phyloP scores from a whole-genome alignment of 139 green algal genomes.

The Marvania coccoides region DNA sequence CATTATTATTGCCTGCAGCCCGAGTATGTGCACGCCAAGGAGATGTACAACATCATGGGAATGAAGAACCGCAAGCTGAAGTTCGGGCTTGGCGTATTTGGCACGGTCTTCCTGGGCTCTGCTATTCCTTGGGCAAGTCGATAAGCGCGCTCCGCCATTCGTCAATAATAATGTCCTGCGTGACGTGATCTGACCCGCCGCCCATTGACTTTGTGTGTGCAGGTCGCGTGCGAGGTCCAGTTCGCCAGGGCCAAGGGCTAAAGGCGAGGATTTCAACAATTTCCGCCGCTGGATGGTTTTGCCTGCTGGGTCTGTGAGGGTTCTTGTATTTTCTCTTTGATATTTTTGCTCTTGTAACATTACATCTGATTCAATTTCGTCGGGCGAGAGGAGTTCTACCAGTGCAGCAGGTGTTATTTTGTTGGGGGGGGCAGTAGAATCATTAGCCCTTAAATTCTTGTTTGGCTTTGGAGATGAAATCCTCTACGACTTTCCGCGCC shows the following conservation, averaged over 20 bases:
- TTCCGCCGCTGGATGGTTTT: not conserved
- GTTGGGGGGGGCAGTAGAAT: too few species aligned
- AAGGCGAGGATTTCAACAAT: not conserved
- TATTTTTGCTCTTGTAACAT: too few species aligned
- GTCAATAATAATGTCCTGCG: too few species aligned
- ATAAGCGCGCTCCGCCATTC: too few species aligned
- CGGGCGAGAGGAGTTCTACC: not conserved
- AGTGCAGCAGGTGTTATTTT: too few species aligned
- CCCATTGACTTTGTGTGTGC: not conserved
- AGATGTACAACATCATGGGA: slow-evolving; percentile 5
- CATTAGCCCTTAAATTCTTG: too few species aligned
- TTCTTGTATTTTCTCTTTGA: too few species aligned
- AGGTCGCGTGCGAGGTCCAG: not conserved
- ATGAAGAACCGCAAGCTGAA: slow-evolving; percentile 19
- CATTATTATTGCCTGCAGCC: not conserved
- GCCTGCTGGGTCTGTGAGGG: too few species aligned
- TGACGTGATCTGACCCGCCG: too few species aligned
- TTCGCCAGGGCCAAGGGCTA: slow-evolving; percentile 1
- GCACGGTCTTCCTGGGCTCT: not conserved
- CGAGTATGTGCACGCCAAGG: slow-evolving; percentile 3
- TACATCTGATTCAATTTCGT: too few species aligned
- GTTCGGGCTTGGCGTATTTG: slow-evolving; percentile 6
- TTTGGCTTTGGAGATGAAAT: too few species aligned
- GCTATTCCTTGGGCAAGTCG: slow-evolving; percentile 2
- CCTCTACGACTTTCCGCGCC: too few species aligned